These are phyloP conservation scores for Lotmaria passim DNA, from an alignment of 208 protist species.

Conservation along the genomic window DNA sequence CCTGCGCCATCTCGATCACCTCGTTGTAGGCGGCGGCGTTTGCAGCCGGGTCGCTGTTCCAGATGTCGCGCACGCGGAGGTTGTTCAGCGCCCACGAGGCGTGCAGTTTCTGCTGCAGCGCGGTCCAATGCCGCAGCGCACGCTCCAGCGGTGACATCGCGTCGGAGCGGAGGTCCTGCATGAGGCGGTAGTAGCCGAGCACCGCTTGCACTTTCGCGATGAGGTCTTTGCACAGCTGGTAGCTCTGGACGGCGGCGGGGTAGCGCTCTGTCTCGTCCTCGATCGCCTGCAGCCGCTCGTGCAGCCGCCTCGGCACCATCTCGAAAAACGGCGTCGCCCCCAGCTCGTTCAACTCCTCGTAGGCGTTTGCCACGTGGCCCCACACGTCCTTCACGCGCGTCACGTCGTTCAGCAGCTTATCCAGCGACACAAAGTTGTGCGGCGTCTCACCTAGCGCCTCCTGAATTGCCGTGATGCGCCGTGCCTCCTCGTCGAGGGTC, in stretches of 20 bases:
- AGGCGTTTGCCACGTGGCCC: conserved; percentile 79
- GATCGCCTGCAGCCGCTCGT: conserved; percentile 77
- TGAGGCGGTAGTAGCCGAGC: conserved; percentile 69
- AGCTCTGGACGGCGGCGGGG: conserved; percentile 60
- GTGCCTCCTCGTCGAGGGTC: conserved; percentile 60
- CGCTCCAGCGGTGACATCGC: conserved; percentile 90
- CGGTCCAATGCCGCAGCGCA: conserved; percentile 73
- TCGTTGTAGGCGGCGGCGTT: conserved; percentile 95
- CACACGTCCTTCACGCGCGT: conserved; percentile 92
- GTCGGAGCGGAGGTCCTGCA: conserved; percentile 94
- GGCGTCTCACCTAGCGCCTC: conserved; percentile 65
- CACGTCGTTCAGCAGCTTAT: conserved; percentile 83
- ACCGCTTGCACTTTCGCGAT: conserved; percentile 43
- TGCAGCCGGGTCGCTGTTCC: conserved; percentile 88
- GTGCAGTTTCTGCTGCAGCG: conserved; percentile 90
- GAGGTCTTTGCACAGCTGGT: conserved; percentile 63
- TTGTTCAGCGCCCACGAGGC: conserved; percentile 87
- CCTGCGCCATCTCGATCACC: conserved; percentile 90
- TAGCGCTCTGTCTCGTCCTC: conserved; percentile 61
- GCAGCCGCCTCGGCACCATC: conserved; percentile 90
- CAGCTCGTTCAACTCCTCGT: conserved; percentile 79
- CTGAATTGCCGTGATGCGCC: conserved; percentile 85
- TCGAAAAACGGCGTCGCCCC: conserved; percentile 94
- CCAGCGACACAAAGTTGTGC: conserved; percentile 58
- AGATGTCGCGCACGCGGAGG: conserved; percentile 90